Evolutionary conservation across 2,329 filamentous ascomycete species (phyloP).

Genomic region (Aureobasidium sp.): DNA sequence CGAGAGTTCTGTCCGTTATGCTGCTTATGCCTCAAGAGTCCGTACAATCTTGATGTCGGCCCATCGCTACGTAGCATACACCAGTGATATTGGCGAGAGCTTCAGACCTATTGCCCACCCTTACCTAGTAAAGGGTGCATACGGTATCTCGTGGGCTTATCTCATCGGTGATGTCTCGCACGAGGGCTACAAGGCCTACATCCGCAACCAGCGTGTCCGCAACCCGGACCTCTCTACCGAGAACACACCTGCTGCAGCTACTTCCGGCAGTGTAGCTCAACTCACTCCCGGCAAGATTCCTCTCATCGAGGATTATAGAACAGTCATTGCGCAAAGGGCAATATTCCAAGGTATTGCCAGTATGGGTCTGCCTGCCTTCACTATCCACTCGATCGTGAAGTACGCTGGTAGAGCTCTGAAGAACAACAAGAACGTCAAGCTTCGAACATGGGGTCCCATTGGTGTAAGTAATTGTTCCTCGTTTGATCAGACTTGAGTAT

Average conservation of each 20-base stretch:
- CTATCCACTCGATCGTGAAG: conserved; percentile 84
- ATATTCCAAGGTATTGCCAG: conserved; percentile 85
- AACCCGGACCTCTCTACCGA: conserved; percentile 50
- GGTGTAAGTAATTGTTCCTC: conserved; percentile 55
- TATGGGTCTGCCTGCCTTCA: conserved; percentile 91
- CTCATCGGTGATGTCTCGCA: conserved; percentile 82
- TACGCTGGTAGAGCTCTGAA: conserved; percentile 87
- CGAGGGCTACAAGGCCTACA: conserved; percentile 92
- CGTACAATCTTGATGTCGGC: conserved; percentile 68
- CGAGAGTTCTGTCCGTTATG: conserved; percentile 79
- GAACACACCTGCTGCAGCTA: conserved; percentile 16
- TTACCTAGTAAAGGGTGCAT: conserved; percentile 69
- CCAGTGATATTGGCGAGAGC: conserved; percentile 87
- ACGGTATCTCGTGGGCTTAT: conserved; percentile 88
- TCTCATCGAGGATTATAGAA: conserved; percentile 79
- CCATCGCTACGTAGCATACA: conserved; percentile 95
- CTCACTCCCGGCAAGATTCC: conserved; percentile 43
- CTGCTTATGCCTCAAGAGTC: conserved; percentile 73
- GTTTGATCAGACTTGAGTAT: too few relatives aligned
- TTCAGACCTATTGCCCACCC: conserved; percentile 91
- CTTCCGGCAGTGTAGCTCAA: conserved; percentile 14
- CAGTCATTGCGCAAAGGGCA: conserved; percentile 83
- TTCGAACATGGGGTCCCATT: conserved; percentile 85
- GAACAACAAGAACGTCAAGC: conserved; percentile 61
- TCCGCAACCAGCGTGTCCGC: conserved; percentile 68